Conservation (phyloP, 805 yeast genomes). For the Lipomyces starkeyi region DNA sequence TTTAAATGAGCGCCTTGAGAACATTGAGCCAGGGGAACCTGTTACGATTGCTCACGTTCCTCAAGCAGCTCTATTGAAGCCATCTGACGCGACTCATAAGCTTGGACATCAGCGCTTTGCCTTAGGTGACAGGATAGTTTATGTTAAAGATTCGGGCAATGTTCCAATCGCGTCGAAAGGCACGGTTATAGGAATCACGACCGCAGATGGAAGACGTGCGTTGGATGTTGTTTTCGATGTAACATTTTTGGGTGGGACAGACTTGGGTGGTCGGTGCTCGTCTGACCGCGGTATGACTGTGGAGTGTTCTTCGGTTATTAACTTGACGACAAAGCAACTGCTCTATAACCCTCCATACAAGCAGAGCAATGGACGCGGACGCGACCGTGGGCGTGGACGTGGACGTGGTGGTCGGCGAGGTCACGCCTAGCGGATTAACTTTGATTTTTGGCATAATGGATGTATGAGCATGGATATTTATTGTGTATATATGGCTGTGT, state of each 20-base stretch:
- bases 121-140: conserved; percentile 88
- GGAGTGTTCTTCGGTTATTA: conserved; percentile 80
- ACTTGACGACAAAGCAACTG: conserved; percentile 69
- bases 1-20: conserved; percentile 51
- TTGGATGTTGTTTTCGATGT: conserved; percentile 84
- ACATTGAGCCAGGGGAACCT: conserved; percentile 44
- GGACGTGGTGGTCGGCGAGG: conserved; percentile 38
- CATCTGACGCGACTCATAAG: conserved; percentile 70
- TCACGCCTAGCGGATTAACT: conserved; percentile 11
- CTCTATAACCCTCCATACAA: neutral
- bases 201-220: conserved; percentile 17
- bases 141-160: conserved; percentile 84
- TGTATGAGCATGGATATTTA: neutral
- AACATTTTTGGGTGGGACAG: conserved; percentile 81
- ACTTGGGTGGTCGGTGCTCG: conserved; percentile 74
- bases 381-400: neutral
- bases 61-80: conserved; percentile 77
- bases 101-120: conserved; percentile 76
- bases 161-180: conserved; percentile 89
- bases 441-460: neutral
- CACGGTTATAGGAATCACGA: conserved; percentile 66
- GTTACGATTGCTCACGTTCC: conserved; percentile 78
- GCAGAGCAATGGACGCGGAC: neutral
- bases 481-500: neutral
- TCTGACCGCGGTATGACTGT: conserved; percentile 84